These are phyloP conservation scores for Linum usitatissimum DNA, from an alignment of 345 rosid genomes.

Conservation along the genomic window DNA sequence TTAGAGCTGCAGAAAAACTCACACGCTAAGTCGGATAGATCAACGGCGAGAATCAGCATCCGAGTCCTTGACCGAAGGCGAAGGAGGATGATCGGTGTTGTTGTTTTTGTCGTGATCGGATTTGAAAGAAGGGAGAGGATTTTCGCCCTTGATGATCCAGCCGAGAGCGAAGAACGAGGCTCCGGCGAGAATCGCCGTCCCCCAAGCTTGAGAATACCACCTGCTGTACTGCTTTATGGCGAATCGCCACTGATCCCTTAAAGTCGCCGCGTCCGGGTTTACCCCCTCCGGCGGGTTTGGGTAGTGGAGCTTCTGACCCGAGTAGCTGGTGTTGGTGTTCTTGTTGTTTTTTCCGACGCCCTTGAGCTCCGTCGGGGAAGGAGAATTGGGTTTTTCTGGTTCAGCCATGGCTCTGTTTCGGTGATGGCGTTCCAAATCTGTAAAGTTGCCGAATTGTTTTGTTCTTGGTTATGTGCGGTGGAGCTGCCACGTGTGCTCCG, in stretches of 20 bases:
- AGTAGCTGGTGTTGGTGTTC: constrained; percentile 6
- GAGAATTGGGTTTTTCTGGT: not conserved
- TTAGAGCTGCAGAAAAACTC: constrained; percentile 1
- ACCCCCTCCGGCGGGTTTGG: constrained; percentile 52
- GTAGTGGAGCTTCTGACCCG: constrained; percentile 35
- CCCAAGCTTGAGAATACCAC: constrained; percentile 92
- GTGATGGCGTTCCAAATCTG: not conserved
- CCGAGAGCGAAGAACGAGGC: constrained; percentile 74
- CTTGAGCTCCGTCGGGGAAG: not conserved
- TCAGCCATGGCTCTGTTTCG: not conserved
- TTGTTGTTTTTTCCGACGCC: constrained; percentile 1
- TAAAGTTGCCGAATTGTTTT: not conserved
- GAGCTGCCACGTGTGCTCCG: not conserved
- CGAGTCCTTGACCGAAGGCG: constrained; percentile 1
- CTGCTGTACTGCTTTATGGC: constrained; percentile 63
- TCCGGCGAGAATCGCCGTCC: constrained; percentile 79
- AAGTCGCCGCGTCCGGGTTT: constrained; percentile 64
- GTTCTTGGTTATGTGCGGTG: not conserved
- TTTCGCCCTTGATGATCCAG: constrained; percentile 75
- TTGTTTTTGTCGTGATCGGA: constrained; percentile 8
- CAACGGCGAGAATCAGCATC: not conserved
- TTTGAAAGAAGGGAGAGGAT: constrained; percentile 69
- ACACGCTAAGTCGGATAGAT: not conserved
- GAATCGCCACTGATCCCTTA: constrained; percentile 66
- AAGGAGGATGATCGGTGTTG: not conserved